Conservation (phyloP, 148 eudicot genomes). For the Camellia sinensis region DNA sequence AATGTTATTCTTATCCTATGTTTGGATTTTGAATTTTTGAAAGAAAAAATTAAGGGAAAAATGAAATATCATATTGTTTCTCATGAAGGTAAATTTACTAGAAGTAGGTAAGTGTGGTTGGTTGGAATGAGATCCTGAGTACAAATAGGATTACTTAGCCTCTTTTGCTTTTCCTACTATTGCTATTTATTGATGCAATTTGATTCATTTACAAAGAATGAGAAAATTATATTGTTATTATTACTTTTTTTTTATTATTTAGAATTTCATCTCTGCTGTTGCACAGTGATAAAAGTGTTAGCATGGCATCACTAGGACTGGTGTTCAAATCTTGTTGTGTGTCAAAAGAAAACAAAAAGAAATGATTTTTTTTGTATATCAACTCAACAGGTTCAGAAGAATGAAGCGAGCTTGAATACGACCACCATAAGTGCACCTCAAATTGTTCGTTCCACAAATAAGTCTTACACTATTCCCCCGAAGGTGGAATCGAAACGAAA, state of each 20-base stretch:
- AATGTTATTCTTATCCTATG: too few species aligned
- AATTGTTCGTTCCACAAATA: constrained; percentile 16
- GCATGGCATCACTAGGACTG: too few species aligned
- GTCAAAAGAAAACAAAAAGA: too few species aligned
- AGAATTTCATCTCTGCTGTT: not conserved
- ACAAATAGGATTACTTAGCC: too few species aligned
- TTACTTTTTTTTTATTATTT: too few species aligned
- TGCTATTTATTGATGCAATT: not conserved
- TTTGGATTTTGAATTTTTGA: too few species aligned
- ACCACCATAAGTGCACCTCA: not conserved
- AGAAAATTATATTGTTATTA: not conserved
- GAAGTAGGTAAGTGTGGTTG: not conserved
- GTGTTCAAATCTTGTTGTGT: too few species aligned
- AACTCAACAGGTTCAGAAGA: constrained; percentile 10
- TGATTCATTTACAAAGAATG: not conserved
- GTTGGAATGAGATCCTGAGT: not conserved
- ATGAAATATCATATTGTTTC: not conserved
- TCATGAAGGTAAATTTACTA: not conserved
- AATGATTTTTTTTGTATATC: not conserved
- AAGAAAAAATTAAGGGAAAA: too few species aligned
- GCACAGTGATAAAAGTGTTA: too few species aligned
- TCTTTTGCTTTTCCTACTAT: not conserved
- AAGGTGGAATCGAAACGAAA: constrained; percentile 14
- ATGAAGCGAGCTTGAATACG: constrained; percentile 11
- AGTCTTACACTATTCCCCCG: constrained; percentile 17